phyloP scores from a whole-genome alignment of 331 rosid species.

The Quercus phellos region DNA sequence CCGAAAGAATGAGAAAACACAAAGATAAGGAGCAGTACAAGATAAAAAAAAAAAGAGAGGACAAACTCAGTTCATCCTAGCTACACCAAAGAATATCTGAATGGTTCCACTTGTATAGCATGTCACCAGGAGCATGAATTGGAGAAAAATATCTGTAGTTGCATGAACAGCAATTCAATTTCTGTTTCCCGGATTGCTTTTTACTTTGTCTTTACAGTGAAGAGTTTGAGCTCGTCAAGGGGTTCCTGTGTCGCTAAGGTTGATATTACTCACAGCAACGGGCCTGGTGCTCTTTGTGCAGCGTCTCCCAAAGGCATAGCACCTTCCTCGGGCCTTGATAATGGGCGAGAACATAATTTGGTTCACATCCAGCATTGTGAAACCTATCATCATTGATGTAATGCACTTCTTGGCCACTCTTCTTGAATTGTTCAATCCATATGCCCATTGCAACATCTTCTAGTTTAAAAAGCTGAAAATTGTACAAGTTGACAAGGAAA shows the following conservation, averaged over 20 bases:
- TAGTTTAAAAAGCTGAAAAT: constrained; percentile 70
- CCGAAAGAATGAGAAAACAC: neutral
- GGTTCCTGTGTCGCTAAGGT: neutral
- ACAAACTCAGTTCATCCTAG: neutral
- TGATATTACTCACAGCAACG: constrained; percentile 63
- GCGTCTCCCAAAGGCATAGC: constrained; percentile 91
- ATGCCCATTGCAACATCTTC: constrained; percentile 98
- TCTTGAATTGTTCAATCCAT: constrained; percentile 76
- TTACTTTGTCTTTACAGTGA: neutral
- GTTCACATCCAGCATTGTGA: constrained; percentile 79
- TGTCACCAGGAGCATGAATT: neutral
- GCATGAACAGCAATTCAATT: neutral
- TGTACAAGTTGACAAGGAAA: neutral
- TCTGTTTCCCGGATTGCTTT: neutral
- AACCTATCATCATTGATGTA: constrained; percentile 67
- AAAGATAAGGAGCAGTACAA: neutral
- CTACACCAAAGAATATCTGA: constrained; percentile 3
- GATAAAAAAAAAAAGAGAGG: neutral
- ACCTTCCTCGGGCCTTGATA: constrained; percentile 85
- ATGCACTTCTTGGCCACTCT: constrained; percentile 56
- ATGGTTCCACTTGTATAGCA: constrained; percentile 1
- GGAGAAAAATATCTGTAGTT: neutral
- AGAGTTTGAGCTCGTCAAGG: neutral
- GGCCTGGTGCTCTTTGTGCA: constrained; percentile 61
- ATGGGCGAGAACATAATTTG: constrained; percentile 76